Conservation (phyloP, 208 protist species). For the Leishmania mexicana region DNA sequence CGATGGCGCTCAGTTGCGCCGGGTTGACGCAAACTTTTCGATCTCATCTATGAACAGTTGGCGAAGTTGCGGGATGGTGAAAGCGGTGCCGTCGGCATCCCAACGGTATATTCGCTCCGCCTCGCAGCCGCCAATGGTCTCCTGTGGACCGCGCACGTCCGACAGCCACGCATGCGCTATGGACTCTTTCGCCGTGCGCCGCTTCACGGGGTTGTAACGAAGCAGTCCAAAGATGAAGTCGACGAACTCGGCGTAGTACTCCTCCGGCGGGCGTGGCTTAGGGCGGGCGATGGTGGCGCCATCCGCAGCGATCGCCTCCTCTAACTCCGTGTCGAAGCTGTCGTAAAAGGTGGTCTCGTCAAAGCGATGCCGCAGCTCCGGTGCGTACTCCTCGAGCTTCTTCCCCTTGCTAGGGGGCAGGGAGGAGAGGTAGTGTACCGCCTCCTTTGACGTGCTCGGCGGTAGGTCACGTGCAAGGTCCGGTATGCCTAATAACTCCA, state of each 20-base stretch:
- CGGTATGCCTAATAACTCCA: constrained; percentile 70
- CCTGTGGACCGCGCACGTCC: constrained; percentile 45
- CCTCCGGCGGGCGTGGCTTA: constrained; percentile 20
- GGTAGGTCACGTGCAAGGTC: constrained; percentile 76
- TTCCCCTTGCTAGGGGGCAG: constrained; percentile 52
- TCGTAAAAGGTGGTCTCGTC: constrained; percentile 53
- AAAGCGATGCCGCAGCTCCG: constrained; percentile 50
- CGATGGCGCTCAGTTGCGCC: neutral
- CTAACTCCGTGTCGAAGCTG: constrained; percentile 40
- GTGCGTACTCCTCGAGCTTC: constrained; percentile 55
- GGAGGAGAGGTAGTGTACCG: constrained; percentile 63
- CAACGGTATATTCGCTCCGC: constrained; percentile 43
- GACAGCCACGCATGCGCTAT: constrained; percentile 83
- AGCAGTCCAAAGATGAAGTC: constrained; percentile 93
- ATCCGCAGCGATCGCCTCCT: constrained; percentile 14
- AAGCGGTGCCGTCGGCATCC: constrained; percentile 41
- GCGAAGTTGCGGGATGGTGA: constrained; percentile 57
- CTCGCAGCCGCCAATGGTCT: constrained; percentile 49
- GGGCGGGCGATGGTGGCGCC: constrained; percentile 10
- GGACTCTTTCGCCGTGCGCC: constrained; percentile 94
- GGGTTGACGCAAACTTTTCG: constrained; percentile 33
- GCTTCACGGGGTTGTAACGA: constrained; percentile 91
- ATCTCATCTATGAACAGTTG: constrained; percentile 72
- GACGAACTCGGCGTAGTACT: constrained; percentile 70
- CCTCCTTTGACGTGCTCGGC: constrained; percentile 66